Percentiles rank a stretch among this genome's conserved stretches.
Conservation (phyloP, 345 rosid species). For the Salix arbutifolia region DNA sequence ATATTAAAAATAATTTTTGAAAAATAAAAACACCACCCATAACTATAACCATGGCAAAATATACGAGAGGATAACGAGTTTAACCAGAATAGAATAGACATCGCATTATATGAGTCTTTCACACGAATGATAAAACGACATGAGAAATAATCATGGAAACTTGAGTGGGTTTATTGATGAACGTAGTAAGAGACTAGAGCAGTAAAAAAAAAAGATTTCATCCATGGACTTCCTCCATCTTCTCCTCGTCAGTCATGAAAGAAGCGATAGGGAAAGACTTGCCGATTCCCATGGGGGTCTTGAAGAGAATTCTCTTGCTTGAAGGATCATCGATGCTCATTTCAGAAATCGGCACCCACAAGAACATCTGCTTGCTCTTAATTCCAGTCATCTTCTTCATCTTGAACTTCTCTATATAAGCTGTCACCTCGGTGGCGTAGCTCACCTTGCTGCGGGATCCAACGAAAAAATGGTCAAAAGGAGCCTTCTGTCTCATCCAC, state of each 20-base stretch:
- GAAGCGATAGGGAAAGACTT: slow-evolving; percentile 66
- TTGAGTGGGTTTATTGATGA: not conserved
- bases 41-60: too few relatives aligned
- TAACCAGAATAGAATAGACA: too few relatives aligned
- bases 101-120: too few relatives aligned
- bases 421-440: slow-evolving; percentile 70
- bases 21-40: too few relatives aligned
- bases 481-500: slow-evolving; percentile 83
- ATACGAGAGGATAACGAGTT: too few relatives aligned
- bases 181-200: not conserved
- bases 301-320: slow-evolving; percentile 56
- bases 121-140: not conserved
- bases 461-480: slow-evolving; percentile 71
- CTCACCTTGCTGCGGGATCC: slow-evolving; percentile 56
- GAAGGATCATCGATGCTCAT: slow-evolving; percentile 61
- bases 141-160: not conserved
- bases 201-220: not conserved
- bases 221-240: slow-evolving; percentile 33
- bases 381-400: slow-evolving; percentile 94
- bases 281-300: slow-evolving; percentile 88
- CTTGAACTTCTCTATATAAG: slow-evolving; percentile 66
- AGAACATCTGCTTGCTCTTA: slow-evolving; percentile 75
- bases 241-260: slow-evolving; percentile 71
- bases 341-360: slow-evolving; percentile 87
- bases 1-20: too few relatives aligned